Base-by-base conservation (phyloP, 805 yeast genomes). In the Ogataea trehaloabstinens region DNA sequence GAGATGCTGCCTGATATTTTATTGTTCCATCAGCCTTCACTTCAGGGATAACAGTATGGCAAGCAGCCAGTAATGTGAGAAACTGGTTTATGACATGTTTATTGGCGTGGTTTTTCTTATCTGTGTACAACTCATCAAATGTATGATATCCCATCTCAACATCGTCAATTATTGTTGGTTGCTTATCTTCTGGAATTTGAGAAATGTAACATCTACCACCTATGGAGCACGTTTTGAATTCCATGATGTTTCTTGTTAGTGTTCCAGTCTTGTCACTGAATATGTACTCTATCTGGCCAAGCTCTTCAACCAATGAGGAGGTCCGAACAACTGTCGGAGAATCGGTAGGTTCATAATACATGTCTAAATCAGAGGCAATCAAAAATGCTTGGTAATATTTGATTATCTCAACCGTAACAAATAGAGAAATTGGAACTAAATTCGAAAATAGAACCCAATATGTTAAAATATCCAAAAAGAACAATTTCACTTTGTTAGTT, bases 201-300 rank as follows among this genome's bases (percentile, higher is more conserved):
- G 75, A 85, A 27, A 88, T 85, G 60, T 90, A 93, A 56, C 95
- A 85, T 38, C 77, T 78, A 0, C 98, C 99, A 2, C 89, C 97
- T 56, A 93, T 88, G 0, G 96, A 78, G 53, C 96, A 89, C 6
- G 93, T 80, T 59, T 86, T 89, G 66, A 87, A 93, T 63, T 89
- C 98, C 99, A 93, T 93, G 39, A 93, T 83, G 57, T 93, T 93
- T 63, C 97, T 69, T 0, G 99, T 93, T 42, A 93, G 70, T 0
- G 99, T 93, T 21, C 99, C 99, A 0, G 99, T 93, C 59, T 93
- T 93, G 63, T 93, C 99, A 61, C 96, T 86, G 66, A 93, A 93
- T 17, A 93, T 85, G 57, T 89, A 90, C 58, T 91, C 95, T 54
- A 93, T 90, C 61, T 93, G 99, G 19, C 99, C 99, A 48, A 93